Evolutionary conservation across 164 flowering plant genomes (phyloP).

Genomic region (Chloranthus sessilifolius): DNA sequence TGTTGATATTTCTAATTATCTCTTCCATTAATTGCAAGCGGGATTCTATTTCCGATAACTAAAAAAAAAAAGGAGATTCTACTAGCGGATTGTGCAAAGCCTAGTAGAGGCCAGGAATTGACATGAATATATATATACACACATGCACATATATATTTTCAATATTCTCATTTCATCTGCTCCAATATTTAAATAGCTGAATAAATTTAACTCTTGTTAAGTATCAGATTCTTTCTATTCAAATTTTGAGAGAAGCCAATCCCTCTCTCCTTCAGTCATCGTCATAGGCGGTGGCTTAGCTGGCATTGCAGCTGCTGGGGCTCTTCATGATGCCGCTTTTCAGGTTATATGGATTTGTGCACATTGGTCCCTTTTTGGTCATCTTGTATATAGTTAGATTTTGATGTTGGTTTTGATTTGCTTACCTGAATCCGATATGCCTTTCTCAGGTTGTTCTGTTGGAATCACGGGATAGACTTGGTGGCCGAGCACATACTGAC

Average conservation of each 20-base stretch:
- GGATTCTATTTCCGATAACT: no score
- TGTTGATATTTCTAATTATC: no score
- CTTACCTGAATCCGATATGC: no score
- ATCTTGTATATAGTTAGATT: background rate
- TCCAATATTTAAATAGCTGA: no score
- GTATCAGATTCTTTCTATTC: conserved; percentile 50
- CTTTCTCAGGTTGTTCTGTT: conserved; percentile 59
- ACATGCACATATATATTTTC: no score
- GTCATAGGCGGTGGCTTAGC: conserved; percentile 86
- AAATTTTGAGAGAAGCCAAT: conserved; percentile 27
- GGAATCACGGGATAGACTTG: conserved; percentile 85
- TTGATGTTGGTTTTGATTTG: background rate
- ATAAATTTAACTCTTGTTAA: no score
- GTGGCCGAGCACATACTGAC: conserved; percentile 79
- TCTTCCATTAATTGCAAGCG: no score
- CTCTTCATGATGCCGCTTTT: conserved; percentile 84
- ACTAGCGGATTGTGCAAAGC: no score
- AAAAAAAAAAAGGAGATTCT: no score
- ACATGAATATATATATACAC: no score
- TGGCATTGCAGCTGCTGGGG: conserved; percentile 86
- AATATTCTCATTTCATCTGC: no score
- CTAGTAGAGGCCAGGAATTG: no score
- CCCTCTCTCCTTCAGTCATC: conserved; percentile 63
- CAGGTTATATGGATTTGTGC: conserved; percentile 37
- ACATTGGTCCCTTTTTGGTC: background rate